A percentile compares a stretch with the other conserved stretches of the same genome.
phyloP scores from a whole-genome alignment of 2,329 filamentous ascomycete genomes.

The Ophiostoma tasmaniense region DNA sequence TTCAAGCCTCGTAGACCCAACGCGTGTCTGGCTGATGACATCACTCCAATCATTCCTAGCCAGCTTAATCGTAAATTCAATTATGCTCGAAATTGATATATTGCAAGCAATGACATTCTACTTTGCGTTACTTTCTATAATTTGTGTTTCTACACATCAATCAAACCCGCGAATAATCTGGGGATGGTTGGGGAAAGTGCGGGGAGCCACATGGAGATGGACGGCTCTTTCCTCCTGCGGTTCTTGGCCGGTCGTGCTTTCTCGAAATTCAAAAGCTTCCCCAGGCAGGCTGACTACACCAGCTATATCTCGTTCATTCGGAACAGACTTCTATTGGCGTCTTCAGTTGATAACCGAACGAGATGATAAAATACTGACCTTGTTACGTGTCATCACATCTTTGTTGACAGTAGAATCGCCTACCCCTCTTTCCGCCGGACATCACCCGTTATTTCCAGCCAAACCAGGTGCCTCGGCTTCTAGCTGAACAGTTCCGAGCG shows the following conservation, averaged over 20 bases:
- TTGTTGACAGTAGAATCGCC: not conserved
- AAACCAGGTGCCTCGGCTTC: not conserved
- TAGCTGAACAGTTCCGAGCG: not conserved
- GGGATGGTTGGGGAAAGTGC: conserved; percentile 2
- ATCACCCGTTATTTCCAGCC: not conserved
- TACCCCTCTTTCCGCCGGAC: conserved; percentile 2
- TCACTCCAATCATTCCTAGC: not conserved
- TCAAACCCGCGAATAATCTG: not conserved
- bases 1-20: not conserved
- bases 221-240: not conserved
- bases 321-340: not conserved
- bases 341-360: no score
- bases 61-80: not conserved
- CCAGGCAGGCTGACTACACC: no score
- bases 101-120: no score
- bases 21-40: not conserved
- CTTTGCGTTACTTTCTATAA: no score
- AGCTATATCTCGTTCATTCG: not conserved
- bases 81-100: no score
- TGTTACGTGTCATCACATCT: not conserved
- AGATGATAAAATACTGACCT: no score
- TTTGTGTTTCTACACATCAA: not conserved
- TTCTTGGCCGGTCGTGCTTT: not conserved
- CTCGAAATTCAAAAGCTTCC: not conserved
- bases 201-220: conserved; percentile 1